phyloP scores from a whole-genome alignment of 169 alveolate species.

The Babesia ovis region DNA sequence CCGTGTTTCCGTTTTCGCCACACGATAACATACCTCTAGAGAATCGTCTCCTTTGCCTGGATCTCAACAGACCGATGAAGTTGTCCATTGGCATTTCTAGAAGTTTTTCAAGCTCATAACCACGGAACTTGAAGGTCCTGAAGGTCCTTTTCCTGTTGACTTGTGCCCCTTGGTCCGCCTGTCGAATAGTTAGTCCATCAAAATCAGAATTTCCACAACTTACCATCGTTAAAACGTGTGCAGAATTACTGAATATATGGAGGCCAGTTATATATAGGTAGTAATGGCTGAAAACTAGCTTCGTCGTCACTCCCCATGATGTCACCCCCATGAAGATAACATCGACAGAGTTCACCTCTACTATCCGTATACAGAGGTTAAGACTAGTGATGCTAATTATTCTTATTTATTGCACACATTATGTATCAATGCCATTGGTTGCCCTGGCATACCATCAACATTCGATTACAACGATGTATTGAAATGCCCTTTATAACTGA shows the following conservation, averaged over 20 bases:
- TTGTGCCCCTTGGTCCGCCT: constrained; percentile 67
- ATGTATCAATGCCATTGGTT: too few species aligned
- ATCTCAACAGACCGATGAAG: constrained; percentile 89
- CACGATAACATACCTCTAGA: constrained; percentile 75
- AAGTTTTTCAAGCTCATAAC: constrained; percentile 94
- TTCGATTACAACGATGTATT: too few species aligned
- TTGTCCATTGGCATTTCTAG: constrained; percentile 89
- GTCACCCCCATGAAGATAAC: constrained; percentile 1
- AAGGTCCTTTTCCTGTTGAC: constrained; percentile 94
- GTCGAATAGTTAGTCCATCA: constrained; percentile 4
- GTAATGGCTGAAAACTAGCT: neutral
- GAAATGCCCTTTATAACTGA: too few species aligned
- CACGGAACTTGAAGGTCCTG: constrained; percentile 96
- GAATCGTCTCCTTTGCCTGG: constrained; percentile 97
- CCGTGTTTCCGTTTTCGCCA: constrained; percentile 19
- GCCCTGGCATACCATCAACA: too few species aligned
- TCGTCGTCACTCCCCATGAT: constrained; percentile 16
- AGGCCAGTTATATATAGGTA: neutral
- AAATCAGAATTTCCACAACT: neutral
- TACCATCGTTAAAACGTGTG: constrained; percentile 9
- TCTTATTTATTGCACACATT: too few species aligned
- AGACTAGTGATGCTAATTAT: too few species aligned
- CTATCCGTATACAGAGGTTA: too few species aligned
- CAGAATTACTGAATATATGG: neutral
- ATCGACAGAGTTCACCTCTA: too few species aligned